Conservation (phyloP, 179 eudicot species). For the Carnegiea gigantea region DNA sequence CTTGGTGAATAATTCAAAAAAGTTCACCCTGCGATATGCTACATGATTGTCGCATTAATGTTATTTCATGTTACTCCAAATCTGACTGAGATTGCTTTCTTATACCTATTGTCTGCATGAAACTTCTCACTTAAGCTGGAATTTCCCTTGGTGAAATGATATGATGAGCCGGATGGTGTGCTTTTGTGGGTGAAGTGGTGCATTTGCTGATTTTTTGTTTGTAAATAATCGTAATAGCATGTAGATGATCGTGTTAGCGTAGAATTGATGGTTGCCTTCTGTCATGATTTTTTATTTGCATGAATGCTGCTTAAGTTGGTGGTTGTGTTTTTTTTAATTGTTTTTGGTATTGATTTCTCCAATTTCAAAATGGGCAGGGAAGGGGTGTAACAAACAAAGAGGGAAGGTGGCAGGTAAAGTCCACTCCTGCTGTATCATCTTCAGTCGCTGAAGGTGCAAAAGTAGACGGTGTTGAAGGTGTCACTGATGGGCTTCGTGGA, state of each 20-base stretch:
- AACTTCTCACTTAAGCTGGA: too few relatives aligned
- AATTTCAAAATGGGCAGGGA: conserved; percentile 33
- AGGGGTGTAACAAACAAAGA: conserved; percentile 33
- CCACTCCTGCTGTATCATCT: conserved; percentile 36
- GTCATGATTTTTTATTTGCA: background rate
- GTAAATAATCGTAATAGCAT: background rate
- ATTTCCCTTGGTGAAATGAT: too few relatives aligned
- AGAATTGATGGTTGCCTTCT: background rate
- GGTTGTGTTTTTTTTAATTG: too few relatives aligned
- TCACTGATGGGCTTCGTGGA: conserved; percentile 26
- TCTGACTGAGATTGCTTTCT: too few relatives aligned
- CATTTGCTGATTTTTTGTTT: background rate
- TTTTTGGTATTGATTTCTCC: background rate
- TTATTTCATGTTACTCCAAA: too few relatives aligned
- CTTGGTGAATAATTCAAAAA: too few relatives aligned
- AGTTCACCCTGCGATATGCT: too few relatives aligned
- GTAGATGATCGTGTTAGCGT: background rate
- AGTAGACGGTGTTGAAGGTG: conserved; percentile 25
- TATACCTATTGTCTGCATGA: too few relatives aligned
- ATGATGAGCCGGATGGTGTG: too few relatives aligned
- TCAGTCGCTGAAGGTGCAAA: conserved; percentile 26
- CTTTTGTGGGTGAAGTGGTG: background rate
- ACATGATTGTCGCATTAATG: too few relatives aligned
- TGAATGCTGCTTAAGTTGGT: background rate
- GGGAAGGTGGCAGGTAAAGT: conserved; percentile 52